Evolutionary conservation across 2,329 filamentous ascomycete species (phyloP), one percentile per base, ranked within the genome.

Genomic region (Tolypocladium cylindrosporum): DNA sequence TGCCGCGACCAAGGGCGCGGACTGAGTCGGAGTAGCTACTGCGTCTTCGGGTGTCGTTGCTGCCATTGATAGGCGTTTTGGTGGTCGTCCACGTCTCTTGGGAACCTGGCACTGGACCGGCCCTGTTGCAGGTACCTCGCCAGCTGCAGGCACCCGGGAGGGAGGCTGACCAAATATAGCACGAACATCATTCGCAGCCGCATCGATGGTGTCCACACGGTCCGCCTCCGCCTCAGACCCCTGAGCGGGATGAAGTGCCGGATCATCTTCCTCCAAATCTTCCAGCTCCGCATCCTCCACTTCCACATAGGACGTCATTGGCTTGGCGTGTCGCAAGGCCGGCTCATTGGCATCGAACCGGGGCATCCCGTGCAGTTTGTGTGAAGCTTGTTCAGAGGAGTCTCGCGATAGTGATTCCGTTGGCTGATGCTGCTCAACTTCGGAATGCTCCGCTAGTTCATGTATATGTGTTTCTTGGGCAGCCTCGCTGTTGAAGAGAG

Each of bases 241-340:
- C 37, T 21, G 42, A 51, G 14, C 14, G 43, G 42, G n/a, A 2
- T 21, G 51, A 55, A 59, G 73, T 66, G 74, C 57, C n/a, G 69
- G 62, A 41, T 77, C 74, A 13, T 78, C 70, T 19, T 75, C 76
- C 39, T 81, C 77, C 4, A 76, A 73, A 9, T 71, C 69, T 27
- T 74, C 73, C 10, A 66, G 57, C 8, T 75, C 72, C 41, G 61
- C 41, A 50, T 81, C 75, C 37, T 79, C 78, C 1, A 72, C 66
- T 54, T 82, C 79, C 3, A 77, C 69, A 57, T 83, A 84, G 1
- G 80, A 81, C 37, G 74, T 62, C 62, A 69, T 75, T 7, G 81
- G 80, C 61, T 77, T 80, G 10, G 81, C 79, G 60, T 82, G 79
- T 27, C 81, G 74, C 24, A 83, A 69, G 13, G 72, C 68, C 27